Conservation (phyloP, 352 stramenopile genomes). For the Globisporangium sylvaticum region DNA sequence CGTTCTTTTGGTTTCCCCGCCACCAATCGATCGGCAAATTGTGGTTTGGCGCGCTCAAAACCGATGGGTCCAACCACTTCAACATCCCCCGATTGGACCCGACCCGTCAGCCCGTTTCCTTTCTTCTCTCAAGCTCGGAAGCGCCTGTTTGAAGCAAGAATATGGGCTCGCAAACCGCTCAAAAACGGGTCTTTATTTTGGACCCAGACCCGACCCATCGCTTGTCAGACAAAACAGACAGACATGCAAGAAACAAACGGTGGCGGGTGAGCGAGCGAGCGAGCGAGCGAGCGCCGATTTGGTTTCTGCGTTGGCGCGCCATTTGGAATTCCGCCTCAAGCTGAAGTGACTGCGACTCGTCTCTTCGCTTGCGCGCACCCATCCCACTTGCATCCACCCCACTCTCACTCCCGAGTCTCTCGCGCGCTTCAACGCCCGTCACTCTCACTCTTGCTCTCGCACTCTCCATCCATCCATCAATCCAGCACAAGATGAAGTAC, state of each 20-base stretch:
- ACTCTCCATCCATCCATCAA: not conserved
- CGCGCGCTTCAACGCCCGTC: slow-evolving; percentile 13
- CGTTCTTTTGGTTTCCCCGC: not conserved
- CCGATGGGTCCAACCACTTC: not conserved
- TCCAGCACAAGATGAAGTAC: slow-evolving; percentile 91
- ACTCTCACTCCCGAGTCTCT: slow-evolving; percentile 9
- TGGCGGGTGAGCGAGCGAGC: slow-evolving; percentile 4
- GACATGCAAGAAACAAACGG: not conserved
- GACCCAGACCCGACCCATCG: not conserved
- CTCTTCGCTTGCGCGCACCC: not conserved
- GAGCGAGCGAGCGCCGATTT: not conserved
- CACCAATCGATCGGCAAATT: not conserved
- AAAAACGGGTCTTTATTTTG: not conserved
- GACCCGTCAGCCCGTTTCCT: not conserved
- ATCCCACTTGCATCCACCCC: not conserved
- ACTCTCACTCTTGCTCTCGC: not conserved
- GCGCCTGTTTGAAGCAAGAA: not conserved
- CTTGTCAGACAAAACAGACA: not conserved
- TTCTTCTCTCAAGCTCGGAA: not conserved
- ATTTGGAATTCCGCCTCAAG: slow-evolving; percentile 13
- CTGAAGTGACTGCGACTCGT: slow-evolving; percentile 5
- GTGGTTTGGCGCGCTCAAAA: not conserved
- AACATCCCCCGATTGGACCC: not conserved
- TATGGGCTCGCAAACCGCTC: not conserved
- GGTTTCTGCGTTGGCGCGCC: not conserved